Evolutionary conservation across 495 filamentous ascomycete species (phyloP).

Genomic region (Baudoinia panamericana): DNA sequence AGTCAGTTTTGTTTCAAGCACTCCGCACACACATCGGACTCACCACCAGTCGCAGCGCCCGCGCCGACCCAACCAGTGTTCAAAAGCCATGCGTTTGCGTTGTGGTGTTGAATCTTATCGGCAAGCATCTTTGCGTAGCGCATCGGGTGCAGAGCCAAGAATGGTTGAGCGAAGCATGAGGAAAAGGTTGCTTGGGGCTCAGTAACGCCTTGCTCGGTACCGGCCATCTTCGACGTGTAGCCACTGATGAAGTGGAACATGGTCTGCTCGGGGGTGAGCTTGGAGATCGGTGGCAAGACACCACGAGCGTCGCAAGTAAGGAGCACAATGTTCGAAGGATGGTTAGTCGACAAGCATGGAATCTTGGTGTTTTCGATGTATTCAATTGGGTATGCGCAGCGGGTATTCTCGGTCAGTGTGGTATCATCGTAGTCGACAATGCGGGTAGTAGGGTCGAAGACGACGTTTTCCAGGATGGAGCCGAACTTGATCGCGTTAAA

Average conservation of each 20-base stretch:
- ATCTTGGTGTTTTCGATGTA: slow-evolving; percentile 98
- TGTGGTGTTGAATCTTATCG: slow-evolving; percentile 91
- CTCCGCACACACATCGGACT: neutral
- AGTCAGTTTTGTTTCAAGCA: slow-evolving; percentile 32
- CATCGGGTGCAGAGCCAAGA: slow-evolving; percentile 98
- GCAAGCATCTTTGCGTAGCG: slow-evolving; percentile 96
- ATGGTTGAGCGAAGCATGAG: slow-evolving; percentile 97
- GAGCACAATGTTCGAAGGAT: slow-evolving; percentile 95
- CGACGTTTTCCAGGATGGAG: slow-evolving; percentile 94
- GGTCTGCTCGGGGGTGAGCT: slow-evolving; percentile 87
- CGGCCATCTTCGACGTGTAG: slow-evolving; percentile 99
- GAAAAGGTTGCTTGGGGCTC: slow-evolving; percentile 99
- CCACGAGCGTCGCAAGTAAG: slow-evolving; percentile 96
- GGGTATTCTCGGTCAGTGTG: slow-evolving; percentile 95
- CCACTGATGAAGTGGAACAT: slow-evolving; percentile 99
- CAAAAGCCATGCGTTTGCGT: slow-evolving; percentile 93
- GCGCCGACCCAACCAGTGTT: slow-evolving; percentile 99
- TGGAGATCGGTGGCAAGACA: slow-evolving; percentile 94
- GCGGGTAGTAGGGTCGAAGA: slow-evolving; percentile 84
- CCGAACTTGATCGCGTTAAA: slow-evolving; percentile 93
- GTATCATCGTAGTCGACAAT: slow-evolving; percentile 87
- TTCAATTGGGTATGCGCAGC: slow-evolving; percentile 97
- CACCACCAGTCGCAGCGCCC: slow-evolving; percentile 54
- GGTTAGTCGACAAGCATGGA: slow-evolving; percentile 71
- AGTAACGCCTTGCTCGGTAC: slow-evolving; percentile 89